Evolutionary conservation across 768 basidiomycete species (phyloP).

Genomic region (Suillus alpinus): DNA sequence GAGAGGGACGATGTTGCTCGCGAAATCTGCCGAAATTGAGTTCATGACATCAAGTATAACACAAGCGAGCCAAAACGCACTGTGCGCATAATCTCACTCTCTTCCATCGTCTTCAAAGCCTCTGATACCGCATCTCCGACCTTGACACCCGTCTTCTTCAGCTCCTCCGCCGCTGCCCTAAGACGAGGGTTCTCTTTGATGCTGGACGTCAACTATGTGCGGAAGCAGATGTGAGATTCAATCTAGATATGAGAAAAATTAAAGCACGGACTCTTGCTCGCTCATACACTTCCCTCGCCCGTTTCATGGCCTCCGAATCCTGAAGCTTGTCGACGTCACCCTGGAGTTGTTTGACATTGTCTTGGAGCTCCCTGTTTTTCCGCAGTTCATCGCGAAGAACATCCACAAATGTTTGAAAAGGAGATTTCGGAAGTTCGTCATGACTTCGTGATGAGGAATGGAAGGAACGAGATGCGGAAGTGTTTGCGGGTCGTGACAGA

Average conservation of each 20-base stretch:
- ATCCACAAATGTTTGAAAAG: slow-evolving; percentile 95
- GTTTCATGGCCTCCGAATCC: slow-evolving; percentile 95
- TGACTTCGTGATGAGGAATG: slow-evolving; percentile 63
- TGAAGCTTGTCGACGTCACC: slow-evolving; percentile 97
- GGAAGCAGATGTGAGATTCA: slow-evolving; percentile 7
- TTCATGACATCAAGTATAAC: not conserved
- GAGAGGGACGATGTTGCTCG: slow-evolving; percentile 85
- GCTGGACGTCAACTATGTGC: slow-evolving; percentile 74
- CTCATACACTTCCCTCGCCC: slow-evolving; percentile 89
- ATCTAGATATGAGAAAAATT: not conserved
- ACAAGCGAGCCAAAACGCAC: slow-evolving; percentile 41
- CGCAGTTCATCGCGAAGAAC: slow-evolving; percentile 88
- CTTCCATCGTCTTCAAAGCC: slow-evolving; percentile 90
- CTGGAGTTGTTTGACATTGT: slow-evolving; percentile 95
- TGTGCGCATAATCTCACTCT: slow-evolving; percentile 87
- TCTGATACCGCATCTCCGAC: slow-evolving; percentile 93
- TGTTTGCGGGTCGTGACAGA: slow-evolving; percentile 9
- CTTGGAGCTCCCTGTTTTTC: slow-evolving; percentile 93
- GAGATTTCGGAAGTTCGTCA: slow-evolving; percentile 79
- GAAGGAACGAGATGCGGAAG: slow-evolving; percentile 37
- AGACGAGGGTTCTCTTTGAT: slow-evolving; percentile 95
- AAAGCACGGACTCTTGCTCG: slow-evolving; percentile 73
- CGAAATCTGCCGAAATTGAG: slow-evolving; percentile 56
- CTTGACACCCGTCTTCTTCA: slow-evolving; percentile 85
- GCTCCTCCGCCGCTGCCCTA: slow-evolving; percentile 89